These are phyloP conservation scores for Gossypioides kirkii DNA, from an alignment of 345 rosid genomes.

Conservation along the genomic window DNA sequence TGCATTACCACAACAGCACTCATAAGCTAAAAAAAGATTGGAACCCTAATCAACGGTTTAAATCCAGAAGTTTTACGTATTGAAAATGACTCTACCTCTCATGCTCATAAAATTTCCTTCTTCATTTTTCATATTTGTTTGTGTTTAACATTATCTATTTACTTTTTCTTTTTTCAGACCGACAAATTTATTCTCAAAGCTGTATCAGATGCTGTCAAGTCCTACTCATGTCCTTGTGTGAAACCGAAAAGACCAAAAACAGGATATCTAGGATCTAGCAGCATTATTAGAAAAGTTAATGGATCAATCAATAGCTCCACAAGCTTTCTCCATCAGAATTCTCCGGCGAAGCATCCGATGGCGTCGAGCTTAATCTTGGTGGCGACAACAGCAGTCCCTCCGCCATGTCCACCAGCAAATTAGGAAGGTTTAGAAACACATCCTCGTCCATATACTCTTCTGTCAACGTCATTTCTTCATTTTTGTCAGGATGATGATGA, in stretches of 20 bases:
- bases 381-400: conserved; percentile 87
- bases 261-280: neutral
- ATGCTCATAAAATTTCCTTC: neutral
- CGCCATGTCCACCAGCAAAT: conserved; percentile 81
- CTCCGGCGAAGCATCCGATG: conserved; percentile 52
- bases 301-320: conserved; percentile 49
- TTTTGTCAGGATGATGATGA: neutral
- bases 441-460: conserved; percentile 68
- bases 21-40: neutral
- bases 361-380: conserved; percentile 53
- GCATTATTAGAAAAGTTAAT: conserved; percentile 10
- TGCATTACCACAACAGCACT: neutral
- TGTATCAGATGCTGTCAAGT: neutral
- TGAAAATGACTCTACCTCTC: neutral
- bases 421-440: conserved; percentile 73
- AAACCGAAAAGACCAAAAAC: neutral
- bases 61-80: neutral
- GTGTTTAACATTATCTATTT: neutral
- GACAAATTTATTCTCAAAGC: neutral
- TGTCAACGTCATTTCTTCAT: neutral
- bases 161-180: neutral
- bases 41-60: conserved; percentile 8
- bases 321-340: conserved; percentile 53
- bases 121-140: neutral
- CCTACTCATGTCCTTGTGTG: neutral